Percentiles rank a stretch among this genome's conserved stretches.
phyloP scores from a whole-genome alignment of 371 early-diverging fungal genomes.

The Funneliformis caledonium region DNA sequence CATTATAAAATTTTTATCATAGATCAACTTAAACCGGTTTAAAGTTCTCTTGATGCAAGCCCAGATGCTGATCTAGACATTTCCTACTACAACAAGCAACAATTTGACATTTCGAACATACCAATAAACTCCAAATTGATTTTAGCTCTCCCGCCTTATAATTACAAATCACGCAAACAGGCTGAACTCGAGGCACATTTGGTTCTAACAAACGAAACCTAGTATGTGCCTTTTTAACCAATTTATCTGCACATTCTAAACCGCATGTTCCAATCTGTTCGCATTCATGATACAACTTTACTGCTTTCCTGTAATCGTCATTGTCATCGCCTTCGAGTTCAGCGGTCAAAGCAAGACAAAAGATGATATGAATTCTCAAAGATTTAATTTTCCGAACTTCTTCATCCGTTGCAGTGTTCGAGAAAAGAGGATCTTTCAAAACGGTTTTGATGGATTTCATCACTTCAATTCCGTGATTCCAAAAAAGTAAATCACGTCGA shows the following conservation, averaged over 20 bases:
- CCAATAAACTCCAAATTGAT: conserved; percentile 20
- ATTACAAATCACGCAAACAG: not conserved
- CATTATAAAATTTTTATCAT: too few species aligned
- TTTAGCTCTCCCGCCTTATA: not conserved
- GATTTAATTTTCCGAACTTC: not conserved
- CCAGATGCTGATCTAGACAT: conserved; percentile 6
- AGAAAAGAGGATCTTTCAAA: not conserved
- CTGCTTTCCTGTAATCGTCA: not conserved
- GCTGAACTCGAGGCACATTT: not conserved
- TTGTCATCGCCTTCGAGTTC: not conserved
- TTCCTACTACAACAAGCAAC: conserved; percentile 14
- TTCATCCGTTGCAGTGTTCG: not conserved
- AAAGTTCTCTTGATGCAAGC: not conserved
- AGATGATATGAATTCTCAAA: not conserved
- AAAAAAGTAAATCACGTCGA: not conserved
- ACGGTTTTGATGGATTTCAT: not conserved
- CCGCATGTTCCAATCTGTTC: not conserved
- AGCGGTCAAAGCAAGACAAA: not conserved
- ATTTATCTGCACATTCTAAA: not conserved
- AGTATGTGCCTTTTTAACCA: conserved; percentile 18
- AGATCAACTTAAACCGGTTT: too few species aligned
- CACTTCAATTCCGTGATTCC: conserved; percentile 5
- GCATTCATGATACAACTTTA: not conserved
- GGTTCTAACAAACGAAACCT: not conserved
- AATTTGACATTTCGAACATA: conserved; percentile 22